These are phyloP conservation scores for Cystobasidiaceae sp. DNA, from an alignment of 1,284 basidiomycete species.

Conservation along the genomic window DNA sequence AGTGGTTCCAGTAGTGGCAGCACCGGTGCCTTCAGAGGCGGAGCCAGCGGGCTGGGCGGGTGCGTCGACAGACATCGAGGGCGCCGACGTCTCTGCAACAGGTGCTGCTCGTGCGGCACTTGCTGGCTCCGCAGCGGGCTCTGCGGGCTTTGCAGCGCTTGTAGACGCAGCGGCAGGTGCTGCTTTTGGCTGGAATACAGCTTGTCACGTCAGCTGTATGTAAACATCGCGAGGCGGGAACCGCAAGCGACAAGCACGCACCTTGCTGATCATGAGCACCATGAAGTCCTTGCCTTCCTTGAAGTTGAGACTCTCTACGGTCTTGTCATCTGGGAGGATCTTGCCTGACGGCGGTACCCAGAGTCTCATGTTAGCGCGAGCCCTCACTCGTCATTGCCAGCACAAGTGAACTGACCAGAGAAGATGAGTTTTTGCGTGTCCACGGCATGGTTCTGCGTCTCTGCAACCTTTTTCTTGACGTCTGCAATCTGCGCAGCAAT, in stretches of 20 bases:
- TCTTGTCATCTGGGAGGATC: slow-evolving; percentile 83
- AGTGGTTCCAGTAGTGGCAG: slow-evolving; percentile 46
- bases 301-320: slow-evolving; percentile 80
- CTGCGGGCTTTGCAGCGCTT: slow-evolving; percentile 41
- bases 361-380: neutral
- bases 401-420: slow-evolving; percentile 58
- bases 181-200: slow-evolving; percentile 56
- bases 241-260: slow-evolving; percentile 46
- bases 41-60: slow-evolving; percentile 22
- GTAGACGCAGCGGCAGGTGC: slow-evolving; percentile 42
- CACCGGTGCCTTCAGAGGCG: slow-evolving; percentile 38
- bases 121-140: slow-evolving; percentile 45
- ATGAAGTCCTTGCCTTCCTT: slow-evolving; percentile 96
- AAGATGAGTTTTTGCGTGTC: slow-evolving; percentile 90
- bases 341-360: slow-evolving; percentile 79
- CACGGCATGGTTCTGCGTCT: slow-evolving; percentile 67
- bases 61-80: slow-evolving; percentile 42
- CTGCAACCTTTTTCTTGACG: slow-evolving; percentile 81
- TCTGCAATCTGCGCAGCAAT: slow-evolving; percentile 53
- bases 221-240: neutral
- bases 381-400: neutral
- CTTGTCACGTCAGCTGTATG: no score
- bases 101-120: slow-evolving; percentile 45
- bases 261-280: slow-evolving; percentile 97
- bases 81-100: slow-evolving; percentile 44